Conservation (phyloP, 805 yeast species). For the Lipomyces yamadae region DNA sequence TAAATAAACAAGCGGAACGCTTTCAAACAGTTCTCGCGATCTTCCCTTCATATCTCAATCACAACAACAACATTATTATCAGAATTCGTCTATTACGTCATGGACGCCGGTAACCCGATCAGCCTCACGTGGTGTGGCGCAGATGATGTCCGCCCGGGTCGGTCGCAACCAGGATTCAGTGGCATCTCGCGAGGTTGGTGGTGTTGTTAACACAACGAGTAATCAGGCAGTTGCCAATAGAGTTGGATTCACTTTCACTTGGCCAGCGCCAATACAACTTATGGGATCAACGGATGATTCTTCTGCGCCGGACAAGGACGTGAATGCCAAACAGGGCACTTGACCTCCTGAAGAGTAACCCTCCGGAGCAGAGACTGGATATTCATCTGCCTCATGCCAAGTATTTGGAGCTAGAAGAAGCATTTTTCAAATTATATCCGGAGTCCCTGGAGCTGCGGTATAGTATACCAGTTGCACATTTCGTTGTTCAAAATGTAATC, state of each 20-base stretch:
- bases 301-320: slow-evolving; percentile 1
- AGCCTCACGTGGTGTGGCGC: not conserved
- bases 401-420: no score
- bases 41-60: no score
- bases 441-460: not conserved
- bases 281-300: not conserved
- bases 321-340: not conserved
- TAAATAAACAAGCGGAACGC: no score
- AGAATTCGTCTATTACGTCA: no score
- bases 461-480: not conserved
- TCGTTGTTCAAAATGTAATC: not conserved
- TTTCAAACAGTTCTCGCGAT: no score
- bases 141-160: not conserved
- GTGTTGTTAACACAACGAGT: no score
- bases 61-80: no score
- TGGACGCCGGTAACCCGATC: no score
- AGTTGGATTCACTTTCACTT: not conserved
- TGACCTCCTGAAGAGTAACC: slow-evolving; percentile 1
- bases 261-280: not conserved
- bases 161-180: not conserved
- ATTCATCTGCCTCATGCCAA: not conserved
- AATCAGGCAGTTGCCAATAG: no score
- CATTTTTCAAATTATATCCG: not conserved
- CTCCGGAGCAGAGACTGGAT: not conserved
- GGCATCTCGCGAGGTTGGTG: not conserved